phyloP scores from a whole-genome alignment of 176 grass and related monocot species.

The Oryza nivara region DNA sequence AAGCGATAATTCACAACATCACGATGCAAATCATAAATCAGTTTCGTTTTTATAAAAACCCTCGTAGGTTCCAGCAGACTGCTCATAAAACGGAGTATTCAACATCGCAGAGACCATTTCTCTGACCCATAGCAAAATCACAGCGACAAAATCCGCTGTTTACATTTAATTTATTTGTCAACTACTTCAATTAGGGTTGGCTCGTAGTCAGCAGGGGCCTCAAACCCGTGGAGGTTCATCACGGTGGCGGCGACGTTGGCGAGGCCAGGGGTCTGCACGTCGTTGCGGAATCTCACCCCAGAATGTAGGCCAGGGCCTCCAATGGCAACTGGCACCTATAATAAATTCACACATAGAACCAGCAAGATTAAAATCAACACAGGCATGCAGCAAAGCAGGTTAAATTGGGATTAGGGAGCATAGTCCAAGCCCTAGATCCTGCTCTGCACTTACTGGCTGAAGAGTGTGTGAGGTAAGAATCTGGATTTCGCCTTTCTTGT shows the following conservation, averaged over 20 bases:
- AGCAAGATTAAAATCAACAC: constrained; percentile 26
- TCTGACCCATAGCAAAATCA: constrained; percentile 36
- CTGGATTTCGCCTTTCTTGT: constrained; percentile 78
- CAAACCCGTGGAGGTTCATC: constrained; percentile 94
- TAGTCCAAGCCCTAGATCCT: background rate
- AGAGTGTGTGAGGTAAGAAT: constrained; percentile 98
- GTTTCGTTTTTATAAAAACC: background rate
- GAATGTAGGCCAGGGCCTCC: constrained; percentile 82
- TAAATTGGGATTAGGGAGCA: background rate
- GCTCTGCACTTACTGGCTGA: constrained; percentile 72
- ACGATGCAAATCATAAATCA: background rate
- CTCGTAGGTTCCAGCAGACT: background rate
- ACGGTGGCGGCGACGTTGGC: constrained; percentile 92
- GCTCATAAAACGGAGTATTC: background rate
- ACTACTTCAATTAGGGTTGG: constrained; percentile 81
- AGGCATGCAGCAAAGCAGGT: background rate
- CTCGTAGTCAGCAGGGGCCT: constrained; percentile 83
- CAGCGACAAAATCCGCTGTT: constrained; percentile 43
- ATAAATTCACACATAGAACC: constrained; percentile 13
- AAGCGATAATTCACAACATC: background rate
- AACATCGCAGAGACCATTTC: background rate
- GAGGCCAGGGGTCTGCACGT: constrained; percentile 68
- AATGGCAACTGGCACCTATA: constrained; percentile 93
- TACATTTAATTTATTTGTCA: constrained; percentile 48
- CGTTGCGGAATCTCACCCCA: constrained; percentile 69